Evolutionary conservation across 176 grass and related monocot genomes (phyloP).

Genomic region (Musa schizocarpa): DNA sequence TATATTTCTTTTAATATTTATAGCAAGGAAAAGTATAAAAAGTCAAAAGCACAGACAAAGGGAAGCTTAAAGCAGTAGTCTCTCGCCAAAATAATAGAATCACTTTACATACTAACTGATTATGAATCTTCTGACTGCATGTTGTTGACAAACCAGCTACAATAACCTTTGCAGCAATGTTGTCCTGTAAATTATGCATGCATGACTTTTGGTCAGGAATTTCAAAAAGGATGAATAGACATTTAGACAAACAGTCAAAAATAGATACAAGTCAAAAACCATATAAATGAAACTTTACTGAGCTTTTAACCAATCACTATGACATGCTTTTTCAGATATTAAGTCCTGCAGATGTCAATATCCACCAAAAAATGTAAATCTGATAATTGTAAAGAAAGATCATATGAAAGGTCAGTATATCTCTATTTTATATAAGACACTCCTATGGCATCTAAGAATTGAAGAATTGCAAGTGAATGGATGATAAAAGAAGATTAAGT

Average conservation of each 20-base stretch:
- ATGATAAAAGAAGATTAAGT: neutral
- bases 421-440: neutral
- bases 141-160: slow-evolving; percentile 93
- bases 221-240: neutral
- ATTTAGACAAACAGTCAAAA: neutral
- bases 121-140: slow-evolving; percentile 99
- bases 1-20: neutral
- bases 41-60: neutral
- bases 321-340: neutral
- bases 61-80: neutral
- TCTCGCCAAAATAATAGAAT: neutral
- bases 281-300: neutral
- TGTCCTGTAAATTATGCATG: slow-evolving; percentile 53
- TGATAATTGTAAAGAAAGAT: neutral
- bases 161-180: slow-evolving; percentile 76
- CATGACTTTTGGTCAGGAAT: neutral
- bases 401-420: neutral
- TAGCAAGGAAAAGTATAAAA: neutral
- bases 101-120: slow-evolving; percentile 85
- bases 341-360: neutral
- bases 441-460: neutral
- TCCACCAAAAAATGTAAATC: neutral
- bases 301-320: neutral
- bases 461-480: neutral
- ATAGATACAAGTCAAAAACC: neutral